Evolutionary conservation across 2,329 filamentous ascomycete genomes (phyloP), one percentile per base, ranked within the genome.

Genomic region (Blastomyces gilchristii): DNA sequence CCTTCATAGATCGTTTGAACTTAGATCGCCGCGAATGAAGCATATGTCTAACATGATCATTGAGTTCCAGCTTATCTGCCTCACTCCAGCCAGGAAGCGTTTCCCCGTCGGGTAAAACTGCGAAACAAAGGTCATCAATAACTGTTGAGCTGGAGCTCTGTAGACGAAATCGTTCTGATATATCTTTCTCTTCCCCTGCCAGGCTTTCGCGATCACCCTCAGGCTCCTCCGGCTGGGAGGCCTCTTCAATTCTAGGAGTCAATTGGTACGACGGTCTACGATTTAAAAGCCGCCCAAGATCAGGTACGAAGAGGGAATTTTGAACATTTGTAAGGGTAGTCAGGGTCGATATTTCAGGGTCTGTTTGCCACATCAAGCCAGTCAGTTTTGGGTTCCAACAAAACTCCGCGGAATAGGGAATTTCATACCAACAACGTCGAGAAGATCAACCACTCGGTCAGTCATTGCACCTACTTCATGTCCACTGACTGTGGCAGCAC

Each of bases 41-140:
- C 85, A 94, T 90, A 71, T 96, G 91, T 41, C 91, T 83, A 22
- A 96, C 91, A 72, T 93, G 87, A 68, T 96, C 91, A 70, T 96
- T 90, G 49, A 96, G 78, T 71, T 90, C 86, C 65, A 82, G 81
- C 71, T 91, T 87, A 65, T 95, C 90, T 58, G 86, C 84, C 7
- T 83, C 81, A 2, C 78, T 85, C 91, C 91, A 96, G 14, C 87
- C 88, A 7, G 89, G 84, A 0, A 95, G 78, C 2, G 81, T 83
- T 4, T 85, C 82, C 1, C 88, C 88, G 64, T 91, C 87, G 0
- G 91, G 91, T 1, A 94, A 80, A 6, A 93, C 87, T 28, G 90
- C 91, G 73, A 89, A 94, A 63, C 87, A 88, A 0, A 85, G 84
- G 3, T 89, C 85, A 45, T 84, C 87, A 28, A 58, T 41, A 12